Conservation (phyloP, 345 rosid species). For the Lepidium africanum region DNA sequence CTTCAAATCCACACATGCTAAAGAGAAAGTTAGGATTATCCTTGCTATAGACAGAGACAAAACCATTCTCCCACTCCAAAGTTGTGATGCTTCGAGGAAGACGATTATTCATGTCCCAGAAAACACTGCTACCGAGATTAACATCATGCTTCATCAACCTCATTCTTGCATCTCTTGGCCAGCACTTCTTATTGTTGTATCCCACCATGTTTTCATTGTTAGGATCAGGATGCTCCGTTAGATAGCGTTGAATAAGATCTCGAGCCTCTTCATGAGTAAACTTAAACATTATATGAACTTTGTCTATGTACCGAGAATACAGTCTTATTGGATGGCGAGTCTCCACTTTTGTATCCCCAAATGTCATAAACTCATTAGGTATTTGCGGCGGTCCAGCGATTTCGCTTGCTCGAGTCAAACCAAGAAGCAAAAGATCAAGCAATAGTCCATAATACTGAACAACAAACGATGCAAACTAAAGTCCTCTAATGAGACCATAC, state of each 20-base stretch:
- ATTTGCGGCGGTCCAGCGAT: slow-evolving; percentile 99
- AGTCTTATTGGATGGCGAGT: slow-evolving; percentile 92
- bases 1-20: slow-evolving; percentile 99
- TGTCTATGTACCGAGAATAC: slow-evolving; percentile 93
- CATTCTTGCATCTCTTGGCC: slow-evolving; percentile 99
- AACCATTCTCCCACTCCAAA: slow-evolving; percentile 97
- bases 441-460: slow-evolving; percentile 98
- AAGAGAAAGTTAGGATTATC: slow-evolving; percentile 97
- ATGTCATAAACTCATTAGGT: slow-evolving; percentile 98
- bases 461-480: slow-evolving; percentile 98
- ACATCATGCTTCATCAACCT: slow-evolving; percentile 99
- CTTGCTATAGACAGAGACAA: slow-evolving; percentile 98
- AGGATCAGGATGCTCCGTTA: slow-evolving; percentile 99
- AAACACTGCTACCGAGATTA: slow-evolving; percentile 98
- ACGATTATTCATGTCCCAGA: slow-evolving; percentile 99
- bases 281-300: slow-evolving; percentile 88
- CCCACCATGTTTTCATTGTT: slow-evolving; percentile 99
- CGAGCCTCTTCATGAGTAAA: slow-evolving; percentile 99
- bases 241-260: slow-evolving; percentile 97
- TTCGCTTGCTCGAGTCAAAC: slow-evolving; percentile 97
- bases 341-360: slow-evolving; percentile 97
- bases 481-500: slow-evolving; percentile 98
- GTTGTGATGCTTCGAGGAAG: slow-evolving; percentile 99
- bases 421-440: slow-evolving; percentile 90
- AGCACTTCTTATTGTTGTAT: slow-evolving; percentile 97